Evolutionary conservation across 2,329 filamentous ascomycete species (phyloP).

Genomic region (Juglanconis oblonga): DNA sequence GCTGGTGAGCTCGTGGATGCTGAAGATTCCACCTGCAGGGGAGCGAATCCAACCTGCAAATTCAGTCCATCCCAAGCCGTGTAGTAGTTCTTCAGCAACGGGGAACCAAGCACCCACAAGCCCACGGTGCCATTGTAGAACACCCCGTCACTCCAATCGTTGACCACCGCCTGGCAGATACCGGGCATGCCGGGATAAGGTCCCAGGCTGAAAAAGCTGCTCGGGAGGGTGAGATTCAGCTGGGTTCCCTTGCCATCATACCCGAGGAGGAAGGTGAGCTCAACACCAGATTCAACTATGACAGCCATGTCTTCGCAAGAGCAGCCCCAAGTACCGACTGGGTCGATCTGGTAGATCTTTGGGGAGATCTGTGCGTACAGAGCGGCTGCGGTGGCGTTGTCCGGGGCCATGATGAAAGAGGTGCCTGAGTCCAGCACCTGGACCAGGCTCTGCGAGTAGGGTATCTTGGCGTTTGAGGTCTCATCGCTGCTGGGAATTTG

Average conservation of each 20-base stretch:
- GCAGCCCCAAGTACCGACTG: conserved; percentile 30
- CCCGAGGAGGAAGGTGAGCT: conserved; percentile 29
- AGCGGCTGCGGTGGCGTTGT: conserved; percentile 24
- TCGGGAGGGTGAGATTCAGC: conserved; percentile 27
- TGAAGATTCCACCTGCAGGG: neutral
- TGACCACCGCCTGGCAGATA: conserved; percentile 30
- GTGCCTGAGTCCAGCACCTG: conserved; percentile 29
- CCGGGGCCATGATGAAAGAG: conserved; percentile 27
- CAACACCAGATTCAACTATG: conserved; percentile 18
- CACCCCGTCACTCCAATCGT: conserved; percentile 15
- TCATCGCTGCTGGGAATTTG: conserved; percentile 9
- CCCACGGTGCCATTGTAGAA: conserved; percentile 5
- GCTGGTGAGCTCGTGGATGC: neutral
- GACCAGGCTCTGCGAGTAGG: conserved; percentile 13
- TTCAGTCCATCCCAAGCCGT: conserved; percentile 31
- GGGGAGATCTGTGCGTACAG: conserved; percentile 28
- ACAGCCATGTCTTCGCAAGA: conserved; percentile 26
- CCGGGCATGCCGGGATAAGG: conserved; percentile 24
- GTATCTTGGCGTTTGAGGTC: neutral
- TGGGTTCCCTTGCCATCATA: conserved; percentile 12
- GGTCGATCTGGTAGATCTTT: conserved; percentile 28
- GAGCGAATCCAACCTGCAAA: conserved; percentile 24
- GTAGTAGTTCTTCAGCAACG: conserved; percentile 32
- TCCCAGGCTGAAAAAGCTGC: conserved; percentile 28
- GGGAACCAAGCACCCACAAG: conserved; percentile 30